Base-by-base conservation (phyloP, 371 early-diverging fungal genomes). In the Thermomucor indicae-seudaticae region DNA sequence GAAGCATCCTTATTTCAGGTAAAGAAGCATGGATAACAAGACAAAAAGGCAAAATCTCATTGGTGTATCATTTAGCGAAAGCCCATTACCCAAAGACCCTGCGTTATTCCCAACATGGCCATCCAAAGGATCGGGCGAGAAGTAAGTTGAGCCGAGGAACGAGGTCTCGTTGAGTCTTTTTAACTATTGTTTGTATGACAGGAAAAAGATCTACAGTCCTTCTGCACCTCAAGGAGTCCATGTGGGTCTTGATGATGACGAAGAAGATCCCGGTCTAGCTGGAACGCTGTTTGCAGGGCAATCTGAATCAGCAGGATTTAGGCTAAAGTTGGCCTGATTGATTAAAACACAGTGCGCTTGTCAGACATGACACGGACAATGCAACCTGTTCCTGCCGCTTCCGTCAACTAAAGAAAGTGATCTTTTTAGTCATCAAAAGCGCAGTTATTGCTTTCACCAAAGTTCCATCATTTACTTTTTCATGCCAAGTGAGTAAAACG, bases 21-120 rank as follows among this genome's bases (percentile, higher is more conserved):
- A 68, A 55, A 11, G 10, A 14, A 11, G 11, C 2, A 27, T 30
- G 30, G 6, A 20, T 8, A 16, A 28, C 10, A 48, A 22, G n/a
- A n/a, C n/a, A n/a, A n/a, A n/a, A 27, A 19, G 4, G 28, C 11
- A 29, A 24, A 49, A 28, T n/a, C n/a, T 34, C 14, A 39, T 19
- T 10, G 4, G n/a, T 37, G 11, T 12, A 17, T 24, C 11, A 17
- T 16, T 23, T 49, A 88, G 83, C 6, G 95, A 95, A 64, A 74
- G 78, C 17, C 97, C 97, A 3, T 69, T 79, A 27, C 95, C 96
- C 10, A 92, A 94, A 65, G 91, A 95, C 58, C 94, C 96, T 1
- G 81, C 87, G 23, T 67, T 96, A 68, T 96, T 97, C 60, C 96
- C 97, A 2, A 93, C 94, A 0, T 97, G 94, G 86, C 97, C 97